phyloP scores from a whole-genome alignment of 768 basidiomycete species.

The Panaeolus cyanescens region DNA sequence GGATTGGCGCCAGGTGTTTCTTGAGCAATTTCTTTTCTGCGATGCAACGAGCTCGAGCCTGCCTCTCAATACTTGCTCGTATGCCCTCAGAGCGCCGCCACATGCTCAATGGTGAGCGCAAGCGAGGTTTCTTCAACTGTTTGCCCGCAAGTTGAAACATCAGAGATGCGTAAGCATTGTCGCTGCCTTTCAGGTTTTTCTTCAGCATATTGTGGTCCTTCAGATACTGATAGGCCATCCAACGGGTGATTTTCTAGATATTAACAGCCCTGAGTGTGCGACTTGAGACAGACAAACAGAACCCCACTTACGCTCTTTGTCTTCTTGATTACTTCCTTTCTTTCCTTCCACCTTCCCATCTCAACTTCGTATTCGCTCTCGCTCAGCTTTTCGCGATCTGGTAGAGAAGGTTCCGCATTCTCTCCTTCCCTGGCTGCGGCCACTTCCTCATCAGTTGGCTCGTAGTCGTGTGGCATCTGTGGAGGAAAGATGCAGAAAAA shows the following conservation, averaged over 20 bases:
- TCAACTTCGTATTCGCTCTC: neutral
- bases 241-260: constrained; percentile 14
- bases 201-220: constrained; percentile 12
- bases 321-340: neutral
- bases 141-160: neutral
- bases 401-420: neutral
- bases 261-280: neutral
- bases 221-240: constrained; percentile 14
- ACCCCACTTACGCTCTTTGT: neutral
- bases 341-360: neutral
- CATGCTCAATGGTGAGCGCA: neutral
- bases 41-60: no score
- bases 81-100: constrained; percentile 3
- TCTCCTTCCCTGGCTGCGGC: neutral
- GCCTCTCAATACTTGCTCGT: neutral
- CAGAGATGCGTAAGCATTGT: neutral
- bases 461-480: neutral
- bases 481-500: constrained; percentile 5
- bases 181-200: neutral
- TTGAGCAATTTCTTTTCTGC: no score
- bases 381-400: neutral
- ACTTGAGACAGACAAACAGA: neutral
- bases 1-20: no score
- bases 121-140: neutral
- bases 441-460: neutral